Evolutionary conservation across 108 stramenopile species (phyloP).

Genomic region (Fistulifera pelliculosa): DNA sequence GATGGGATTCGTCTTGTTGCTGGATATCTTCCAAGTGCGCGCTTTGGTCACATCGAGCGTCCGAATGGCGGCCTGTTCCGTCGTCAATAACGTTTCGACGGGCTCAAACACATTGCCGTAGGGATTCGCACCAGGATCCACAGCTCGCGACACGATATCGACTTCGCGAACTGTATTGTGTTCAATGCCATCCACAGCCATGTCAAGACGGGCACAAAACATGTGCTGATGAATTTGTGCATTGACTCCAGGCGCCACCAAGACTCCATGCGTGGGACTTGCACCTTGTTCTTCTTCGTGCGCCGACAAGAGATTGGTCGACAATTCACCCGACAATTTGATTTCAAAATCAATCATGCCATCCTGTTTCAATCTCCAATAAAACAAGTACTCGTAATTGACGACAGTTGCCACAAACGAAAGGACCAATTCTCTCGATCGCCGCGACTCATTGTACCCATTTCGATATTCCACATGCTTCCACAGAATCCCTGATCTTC

Average conservation of each 20-base stretch:
- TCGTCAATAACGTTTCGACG: slow-evolving; percentile 29
- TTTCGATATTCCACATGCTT: slow-evolving; percentile 74
- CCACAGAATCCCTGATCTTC: slow-evolving; percentile 65
- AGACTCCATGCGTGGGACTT: slow-evolving; percentile 36
- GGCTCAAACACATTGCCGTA: slow-evolving; percentile 37
- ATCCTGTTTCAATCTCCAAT: slow-evolving; percentile 48
- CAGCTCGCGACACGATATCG: slow-evolving; percentile 25
- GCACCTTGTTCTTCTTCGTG: slow-evolving; percentile 22
- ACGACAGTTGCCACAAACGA: slow-evolving; percentile 62
- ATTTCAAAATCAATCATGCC: slow-evolving; percentile 48
- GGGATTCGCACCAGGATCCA: slow-evolving; percentile 17
- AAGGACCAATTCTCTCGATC: slow-evolving; percentile 50
- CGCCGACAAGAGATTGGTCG: slow-evolving; percentile 46
- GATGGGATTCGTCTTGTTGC: slow-evolving; percentile 33
- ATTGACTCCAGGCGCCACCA: slow-evolving; percentile 61
- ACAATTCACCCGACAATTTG: slow-evolving; percentile 47
- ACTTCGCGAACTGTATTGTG: slow-evolving; percentile 48
- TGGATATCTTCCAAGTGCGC: slow-evolving; percentile 50
- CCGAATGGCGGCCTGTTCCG: slow-evolving; percentile 30
- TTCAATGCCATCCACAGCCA: slow-evolving; percentile 43
- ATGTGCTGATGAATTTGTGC: slow-evolving; percentile 69
- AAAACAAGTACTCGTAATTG: slow-evolving; percentile 69
- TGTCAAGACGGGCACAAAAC: slow-evolving; percentile 64
- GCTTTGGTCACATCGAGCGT: slow-evolving; percentile 28
- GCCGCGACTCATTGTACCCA: slow-evolving; percentile 60